phyloP scores from a whole-genome alignment of 208 protist genomes.

The Entamoeba invadens region DNA sequence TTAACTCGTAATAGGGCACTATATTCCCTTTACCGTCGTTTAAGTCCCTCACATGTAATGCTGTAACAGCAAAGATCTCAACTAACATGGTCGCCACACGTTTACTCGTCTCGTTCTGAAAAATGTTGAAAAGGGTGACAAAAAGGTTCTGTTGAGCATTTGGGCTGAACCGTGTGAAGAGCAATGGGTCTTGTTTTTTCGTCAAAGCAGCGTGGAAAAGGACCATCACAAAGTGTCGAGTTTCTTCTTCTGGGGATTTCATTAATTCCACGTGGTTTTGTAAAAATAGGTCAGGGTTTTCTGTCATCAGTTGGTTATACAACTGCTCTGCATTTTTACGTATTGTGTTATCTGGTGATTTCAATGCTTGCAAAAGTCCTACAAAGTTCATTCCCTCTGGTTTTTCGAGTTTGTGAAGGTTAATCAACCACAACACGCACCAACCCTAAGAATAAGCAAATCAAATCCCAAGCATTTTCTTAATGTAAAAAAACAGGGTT shows the following conservation, averaged over 20 bases:
- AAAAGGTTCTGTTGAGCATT: neutral
- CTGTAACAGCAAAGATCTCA: neutral
- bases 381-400: neutral
- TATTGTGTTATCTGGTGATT: neutral
- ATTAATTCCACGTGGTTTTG: neutral
- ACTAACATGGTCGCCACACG: neutral
- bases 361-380: neutral
- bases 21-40: neutral
- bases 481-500: too few relatives aligned
- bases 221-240: neutral
- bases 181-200: neutral
- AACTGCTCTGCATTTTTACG: neutral
- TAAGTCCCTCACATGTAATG: too few relatives aligned
- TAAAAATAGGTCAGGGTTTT: neutral
- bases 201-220: neutral
- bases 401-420: too few relatives aligned
- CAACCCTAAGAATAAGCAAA: too few relatives aligned
- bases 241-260: neutral
- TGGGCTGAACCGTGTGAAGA: neutral
- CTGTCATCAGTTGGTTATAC: neutral
- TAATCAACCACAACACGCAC: too few relatives aligned
- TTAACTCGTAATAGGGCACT: neutral
- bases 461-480: too few relatives aligned
- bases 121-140: neutral
- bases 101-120: neutral